Evolutionary conservation across 306 rosid genomes (phyloP), one percentile per base, ranked within the genome.

Genomic region (Corylus americana): DNA sequence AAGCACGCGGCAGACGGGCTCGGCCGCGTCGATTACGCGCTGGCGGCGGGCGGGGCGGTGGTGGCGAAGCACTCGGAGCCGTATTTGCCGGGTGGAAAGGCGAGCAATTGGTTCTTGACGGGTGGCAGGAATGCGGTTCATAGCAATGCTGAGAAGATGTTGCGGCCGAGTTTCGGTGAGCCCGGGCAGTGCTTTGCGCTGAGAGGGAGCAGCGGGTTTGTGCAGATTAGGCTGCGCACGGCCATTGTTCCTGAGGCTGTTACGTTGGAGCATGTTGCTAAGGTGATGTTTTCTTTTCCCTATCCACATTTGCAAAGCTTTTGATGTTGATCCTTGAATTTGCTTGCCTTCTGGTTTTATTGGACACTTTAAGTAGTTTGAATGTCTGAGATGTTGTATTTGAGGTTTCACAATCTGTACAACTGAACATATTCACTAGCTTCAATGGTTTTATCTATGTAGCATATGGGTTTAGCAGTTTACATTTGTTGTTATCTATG

Each of bases 1-100:
- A 96, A 85, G 80, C 98, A 96, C 67, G 92, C 92, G 5, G 97
- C 97, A 1, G 99, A 96, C 76, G 99, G 99, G 74, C 91, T 96
- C 71, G 99, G 94, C 27, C 87, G 74, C 78, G 93, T 83, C 80
- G 99, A 96, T 81, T 93, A 91, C 73, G 99, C 99, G 0, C 81
- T 89, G 61, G 88, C 87, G 2, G 82, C 83, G 8, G 90, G 92
- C 12, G 99, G 99, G 4, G 99, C 85, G 5, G 1, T 22, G 54
- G 90, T 96, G 66, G 84, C 83, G 81, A 89, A 78, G 90, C 98
- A 96, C 80, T 96, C 99, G 0, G 96, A 90, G 63, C 84, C 93
- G 0, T 89, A 6, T 79, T 25, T 76, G 59, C 48, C 29, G 25
- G 86, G 53, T 49, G 53, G 86, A 42, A 89, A 73, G 78, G 88